Base-by-base conservation (phyloP, 495 filamentous ascomycete species). In the Thermochaetoides thermophila region DNA sequence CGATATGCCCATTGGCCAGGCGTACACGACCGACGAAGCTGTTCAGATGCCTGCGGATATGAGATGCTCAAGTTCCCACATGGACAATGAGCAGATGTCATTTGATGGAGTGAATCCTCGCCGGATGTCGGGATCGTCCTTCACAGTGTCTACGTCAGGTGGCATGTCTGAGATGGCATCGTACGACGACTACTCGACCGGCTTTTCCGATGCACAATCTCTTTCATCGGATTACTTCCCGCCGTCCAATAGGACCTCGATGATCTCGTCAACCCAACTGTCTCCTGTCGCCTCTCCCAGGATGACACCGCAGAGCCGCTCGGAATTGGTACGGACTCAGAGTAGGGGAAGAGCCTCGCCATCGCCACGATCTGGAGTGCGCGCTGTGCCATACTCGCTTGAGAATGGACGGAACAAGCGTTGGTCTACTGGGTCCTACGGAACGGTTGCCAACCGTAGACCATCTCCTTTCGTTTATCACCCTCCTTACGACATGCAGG, bases 341-440 rank as follows among this genome's bases (percentile, higher is more conserved):
- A 69, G 71, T 49, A 50, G 74, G 20, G 73, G 72, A 5, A 52
- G 62, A n/a, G 69, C 73, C 1, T 79, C 76, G 27, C 73, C 77
- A 29, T 77, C 75, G 18, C 71, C 76, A 36, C 65, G 76, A 33
- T 68, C 68, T 29, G 68, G 60, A 28, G 62, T 75, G 52, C 68
- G 77, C 39, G 62, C 73, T 20, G 70, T 65, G 17, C 75, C 76
- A 13, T 79, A 82, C 45, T 68, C 54, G 14, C 61, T 76, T 34
- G 73, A 76, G 20, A 59, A 57, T 24, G 60, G 61, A 25, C 61
- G 74, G 35, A 74, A 66, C 46, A 80, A 81, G 58, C 59, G 76
- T 38, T 81, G 76, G 76, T 80, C 76, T 15, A 79, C 76, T 9
- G 76, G 73, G 14, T 78, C 69, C 12, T 76, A 65, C 46, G 66